Evolutionary conservation across 805 yeast species (phyloP).

Genomic region (Lipomyces spencermartinsiae): DNA sequence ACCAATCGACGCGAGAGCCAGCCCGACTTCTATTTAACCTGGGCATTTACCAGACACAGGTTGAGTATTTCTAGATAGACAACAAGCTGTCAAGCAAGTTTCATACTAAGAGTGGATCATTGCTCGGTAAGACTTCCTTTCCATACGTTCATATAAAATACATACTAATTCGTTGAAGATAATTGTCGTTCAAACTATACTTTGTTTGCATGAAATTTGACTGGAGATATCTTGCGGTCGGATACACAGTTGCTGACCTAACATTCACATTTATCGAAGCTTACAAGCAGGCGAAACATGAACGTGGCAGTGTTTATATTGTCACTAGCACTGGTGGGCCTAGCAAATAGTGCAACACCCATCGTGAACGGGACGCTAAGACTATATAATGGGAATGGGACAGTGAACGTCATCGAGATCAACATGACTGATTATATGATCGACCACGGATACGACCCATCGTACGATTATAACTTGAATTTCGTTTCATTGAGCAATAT

Average conservation of each 20-base stretch:
- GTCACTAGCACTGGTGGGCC: conserved; percentile 1
- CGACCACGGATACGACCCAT: conserved; percentile 6
- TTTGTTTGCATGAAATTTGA: background rate
- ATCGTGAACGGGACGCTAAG: background rate
- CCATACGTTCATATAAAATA: conserved; percentile 3
- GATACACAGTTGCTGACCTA: conserved; percentile 1
- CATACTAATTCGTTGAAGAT: background rate
- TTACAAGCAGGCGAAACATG: conserved; percentile 3
- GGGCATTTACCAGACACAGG: too few relatives aligned
- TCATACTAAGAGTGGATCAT: conserved; percentile 1
- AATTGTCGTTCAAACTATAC: background rate
- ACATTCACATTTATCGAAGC: background rate
- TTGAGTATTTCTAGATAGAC: too few relatives aligned
- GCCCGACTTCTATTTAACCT: too few relatives aligned
- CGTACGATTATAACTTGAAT: conserved; percentile 5
- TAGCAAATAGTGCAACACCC: conserved; percentile 1
- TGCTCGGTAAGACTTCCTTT: background rate
- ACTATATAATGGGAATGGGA: conserved; percentile 2
- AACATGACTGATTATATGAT: conserved; percentile 9
- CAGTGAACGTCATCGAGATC: conserved; percentile 5
- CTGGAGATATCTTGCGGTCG: conserved; percentile 1
- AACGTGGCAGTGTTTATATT: conserved; percentile 3
- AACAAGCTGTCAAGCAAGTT: too few relatives aligned
- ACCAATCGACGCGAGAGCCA: too few relatives aligned
- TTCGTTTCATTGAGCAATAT: conserved; percentile 4